These are phyloP conservation scores for Naganishia cerealis DNA, from an alignment of 1,284 basidiomycete species.

Conservation along the genomic window DNA sequence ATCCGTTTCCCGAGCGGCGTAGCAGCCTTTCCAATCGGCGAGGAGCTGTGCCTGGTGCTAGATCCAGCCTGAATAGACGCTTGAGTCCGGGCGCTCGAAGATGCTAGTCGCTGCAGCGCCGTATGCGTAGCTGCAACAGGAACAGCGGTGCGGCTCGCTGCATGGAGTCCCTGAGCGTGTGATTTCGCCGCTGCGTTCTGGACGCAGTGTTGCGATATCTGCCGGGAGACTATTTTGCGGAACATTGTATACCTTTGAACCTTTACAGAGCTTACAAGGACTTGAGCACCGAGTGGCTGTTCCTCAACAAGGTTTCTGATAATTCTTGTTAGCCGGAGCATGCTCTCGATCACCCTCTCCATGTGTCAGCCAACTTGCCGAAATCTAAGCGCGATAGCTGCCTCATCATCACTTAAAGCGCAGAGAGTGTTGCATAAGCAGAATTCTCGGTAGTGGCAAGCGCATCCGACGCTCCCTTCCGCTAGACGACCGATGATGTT, in stretches of 20 bases:
- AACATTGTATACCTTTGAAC: not conserved
- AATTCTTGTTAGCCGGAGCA: constrained; percentile 2
- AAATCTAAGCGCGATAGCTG: not conserved
- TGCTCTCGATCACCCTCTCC: not conserved
- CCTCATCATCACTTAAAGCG: too few relatives aligned
- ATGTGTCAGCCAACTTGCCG: not conserved
- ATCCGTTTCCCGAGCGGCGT: constrained; percentile 17
- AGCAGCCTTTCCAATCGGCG: not conserved
- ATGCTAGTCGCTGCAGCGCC: not conserved
- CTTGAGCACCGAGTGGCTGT: not conserved
- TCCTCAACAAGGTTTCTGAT: not conserved
- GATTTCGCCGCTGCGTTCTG: not conserved
- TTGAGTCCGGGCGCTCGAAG: constrained; percentile 15
- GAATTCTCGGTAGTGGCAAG: too few relatives aligned
- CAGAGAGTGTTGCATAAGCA: too few relatives aligned
- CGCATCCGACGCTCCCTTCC: too few relatives aligned
- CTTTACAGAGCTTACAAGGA: not conserved
- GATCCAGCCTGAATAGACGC: constrained; percentile 27
- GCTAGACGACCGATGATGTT: too few relatives aligned
- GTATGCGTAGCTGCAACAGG: not conserved
- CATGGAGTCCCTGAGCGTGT: not conserved
- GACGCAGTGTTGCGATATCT: not conserved
- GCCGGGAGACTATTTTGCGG: not conserved
- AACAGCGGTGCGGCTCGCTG: not conserved
- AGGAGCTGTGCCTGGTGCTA: constrained; percentile 10